phyloP scores from a whole-genome alignment of 768 basidiomycete species.

The Tylopilus sp. region DNA sequence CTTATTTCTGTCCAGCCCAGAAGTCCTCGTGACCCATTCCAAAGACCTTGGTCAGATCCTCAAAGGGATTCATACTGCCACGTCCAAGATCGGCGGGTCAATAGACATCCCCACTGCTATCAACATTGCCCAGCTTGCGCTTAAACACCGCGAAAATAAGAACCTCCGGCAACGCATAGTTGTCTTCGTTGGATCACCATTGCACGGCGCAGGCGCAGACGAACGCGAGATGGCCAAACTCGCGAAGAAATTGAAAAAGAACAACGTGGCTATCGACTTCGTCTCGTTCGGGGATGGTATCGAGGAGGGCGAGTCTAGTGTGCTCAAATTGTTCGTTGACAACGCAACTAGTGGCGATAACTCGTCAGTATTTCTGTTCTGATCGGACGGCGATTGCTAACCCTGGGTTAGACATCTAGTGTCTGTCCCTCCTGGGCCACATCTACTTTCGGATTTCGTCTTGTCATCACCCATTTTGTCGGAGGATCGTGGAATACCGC shows the following conservation, averaged over 20 bases:
- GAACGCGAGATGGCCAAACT: slow-evolving; percentile 81
- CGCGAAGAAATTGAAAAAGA: slow-evolving; percentile 98
- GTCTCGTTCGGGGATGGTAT: slow-evolving; percentile 89
- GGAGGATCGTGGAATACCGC: slow-evolving; percentile 73
- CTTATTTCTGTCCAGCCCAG: slow-evolving; percentile 54
- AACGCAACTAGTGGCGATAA: slow-evolving; percentile 79
- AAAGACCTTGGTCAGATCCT: slow-evolving; percentile 93
- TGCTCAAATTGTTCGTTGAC: slow-evolving; percentile 81
- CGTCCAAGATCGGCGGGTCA: slow-evolving; percentile 72
- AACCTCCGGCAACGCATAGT: slow-evolving; percentile 95
- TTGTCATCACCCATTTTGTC: slow-evolving; percentile 79
- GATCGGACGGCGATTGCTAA: neutral
- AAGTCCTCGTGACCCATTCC: slow-evolving; percentile 94
- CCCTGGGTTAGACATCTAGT: slow-evolving; percentile 66
- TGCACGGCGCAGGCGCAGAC: slow-evolving; percentile 65
- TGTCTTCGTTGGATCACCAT: slow-evolving; percentile 88
- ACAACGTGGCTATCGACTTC: slow-evolving; percentile 94
- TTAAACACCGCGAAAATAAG: slow-evolving; percentile 99
- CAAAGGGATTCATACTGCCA: slow-evolving; percentile 66
- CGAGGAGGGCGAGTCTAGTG: slow-evolving; percentile 61
- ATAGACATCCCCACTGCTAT: slow-evolving; percentile 90
- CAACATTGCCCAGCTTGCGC: slow-evolving; percentile 89
- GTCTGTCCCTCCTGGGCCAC: slow-evolving; percentile 69
- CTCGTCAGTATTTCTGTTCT: slow-evolving; percentile 52
- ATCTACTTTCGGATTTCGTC: slow-evolving; percentile 80